Base-by-base conservation (phyloP, 345 rosid genomes). In the Linum trigynum region DNA sequence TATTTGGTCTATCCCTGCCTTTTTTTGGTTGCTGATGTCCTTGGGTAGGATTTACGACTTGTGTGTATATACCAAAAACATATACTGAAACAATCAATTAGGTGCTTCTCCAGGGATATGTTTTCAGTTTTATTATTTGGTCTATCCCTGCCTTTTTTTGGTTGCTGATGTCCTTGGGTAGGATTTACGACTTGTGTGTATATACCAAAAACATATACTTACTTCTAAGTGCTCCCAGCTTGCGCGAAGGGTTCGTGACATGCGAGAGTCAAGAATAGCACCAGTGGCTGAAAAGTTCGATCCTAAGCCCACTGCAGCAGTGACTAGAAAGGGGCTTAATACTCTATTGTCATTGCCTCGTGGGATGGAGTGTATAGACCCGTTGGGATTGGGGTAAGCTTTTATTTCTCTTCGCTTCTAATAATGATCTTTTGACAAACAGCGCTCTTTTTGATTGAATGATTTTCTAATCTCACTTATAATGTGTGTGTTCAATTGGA, bases 281-380 rank as follows among this genome's bases (percentile, higher is more conserved):
- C 96, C 96, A 0, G 86, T 77, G 76, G 85, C 86, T 56, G 88
- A 82, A 67, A 94, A 88, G 73, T 76, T 72, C 67, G 99, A 88
- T 65, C 71, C 71, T 66, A 85, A 80, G 66, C 84, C 80, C 53
- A 61, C 53, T 48, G 14, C 98, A 2, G 81, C 72, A 51, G 16
- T 74, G 36, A 81, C 75, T 59, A 73, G 73, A 65, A 76, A 71
- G 66, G 89, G 72, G 66, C 86, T 90, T 12, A 86, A 75, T 63
- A 83, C 38, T 79, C 75, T 88, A 76, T 90, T 83, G 72, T 90
- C 99, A 8, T 65, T 94, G 37, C 97, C 96, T 76, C 96, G 95
- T 57, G 97, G 99, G 63, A 83, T 88, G 95, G 99, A 94, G 72
- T 94, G 95, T 58, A 76, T 94, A 72, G 99, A 94, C 78, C 99